Base-by-base conservation (phyloP, 2,329 filamentous ascomycete genomes). In the Paraphaeosphaeria sporulosa region DNA sequence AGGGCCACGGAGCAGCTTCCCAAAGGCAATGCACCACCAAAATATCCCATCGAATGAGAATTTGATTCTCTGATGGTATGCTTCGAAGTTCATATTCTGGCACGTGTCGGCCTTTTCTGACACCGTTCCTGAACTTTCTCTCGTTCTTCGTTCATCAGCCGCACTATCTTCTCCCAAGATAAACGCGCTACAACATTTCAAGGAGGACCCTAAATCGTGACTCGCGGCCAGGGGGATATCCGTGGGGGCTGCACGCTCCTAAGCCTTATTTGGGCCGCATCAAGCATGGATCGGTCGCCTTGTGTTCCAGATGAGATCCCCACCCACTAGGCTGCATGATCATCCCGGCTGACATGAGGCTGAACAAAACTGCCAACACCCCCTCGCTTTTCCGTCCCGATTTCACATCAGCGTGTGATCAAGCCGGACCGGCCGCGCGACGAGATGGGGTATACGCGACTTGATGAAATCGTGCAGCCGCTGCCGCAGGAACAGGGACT, bases 211-310 rank as follows among this genome's bases (percentile, higher is more conserved):
- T 23, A 21, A 12, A 6, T 27, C 19, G 4, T 23, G 19, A 44
- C 6, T 44, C 42, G 42, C 42, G 19, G n/a, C 42, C 42, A n/a
- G 42, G 6, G 38, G 17, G 17, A 40, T n/a, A 44, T 44, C 23
- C 42, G 19, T 23, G 19, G 42, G 42, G 42, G n/a, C 42, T 23
- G 42, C 19, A 19, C 42, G 42, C n/a, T 44, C 36, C n/a, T n/a
- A 34, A 15, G 38, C 38, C 38, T 44, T 17, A 25, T 30, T 38
- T 54, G 34, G 30, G 25, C 51, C 38, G 10, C 10, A 54, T 43
- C 5, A n/a, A 43, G 51, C 25, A 54, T 43, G 51, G 51, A 44
- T 54, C 30, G 36, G 36, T n/a, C 36, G 36, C 38, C 51, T 54
- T 43, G 36, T 54, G 38, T 53, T 53, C 23, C 36, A 53, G 21